Base-by-base conservation (phyloP, 139 green algal genomes). In the Tetraselmis chui region DNA sequence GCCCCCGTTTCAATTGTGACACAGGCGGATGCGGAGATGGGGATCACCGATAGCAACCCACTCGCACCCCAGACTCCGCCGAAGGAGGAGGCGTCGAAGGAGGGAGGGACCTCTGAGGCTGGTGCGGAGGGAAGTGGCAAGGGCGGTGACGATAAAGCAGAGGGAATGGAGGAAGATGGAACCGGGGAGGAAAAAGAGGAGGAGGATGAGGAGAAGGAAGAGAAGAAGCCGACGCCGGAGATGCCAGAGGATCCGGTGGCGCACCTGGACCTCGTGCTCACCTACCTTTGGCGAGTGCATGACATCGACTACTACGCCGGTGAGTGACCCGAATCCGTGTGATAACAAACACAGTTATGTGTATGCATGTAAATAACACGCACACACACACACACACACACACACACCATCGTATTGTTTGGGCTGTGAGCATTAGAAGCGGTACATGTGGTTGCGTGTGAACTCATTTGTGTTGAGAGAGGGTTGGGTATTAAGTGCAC, bases 271-370 rank as follows among this genome's bases (percentile, higher is more conserved):
- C 67, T 92, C 79, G 84, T 94, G 82, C 86, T 98, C n/a, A 85
- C 88, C 1, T 98, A 97, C 88, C 89, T 98, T 27, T 98, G 94
- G 94, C 85, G 87, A 0, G 95, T 98, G 82, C 95, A 98, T 59
- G 91, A 93, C 18, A 83, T 97, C 1, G 95, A 98, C 84, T 98
- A 94, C 86, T 98, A 98, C 79, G 89, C 84, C 5, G 92, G 91
- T 27, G 75, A 75, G 23, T 83, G 90, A 32, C 29, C 79, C 29
- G 79, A 75, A 23, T 0, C 26, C 23, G 18, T 25, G n/a, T n/a
- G n/a, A n/a, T n/a, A n/a, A n/a, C n/a, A n/a, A n/a, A n/a, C n/a
- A n/a, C n/a, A n/a, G n/a, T n/a, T n/a, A n/a, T n/a, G n/a, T n/a
- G n/a, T n/a, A n/a, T n/a, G n/a, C n/a, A n/a, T n/a, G n/a, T n/a